Conservation (phyloP, 371 early-diverging fungal genomes). For the Mucor irregularis region DNA sequence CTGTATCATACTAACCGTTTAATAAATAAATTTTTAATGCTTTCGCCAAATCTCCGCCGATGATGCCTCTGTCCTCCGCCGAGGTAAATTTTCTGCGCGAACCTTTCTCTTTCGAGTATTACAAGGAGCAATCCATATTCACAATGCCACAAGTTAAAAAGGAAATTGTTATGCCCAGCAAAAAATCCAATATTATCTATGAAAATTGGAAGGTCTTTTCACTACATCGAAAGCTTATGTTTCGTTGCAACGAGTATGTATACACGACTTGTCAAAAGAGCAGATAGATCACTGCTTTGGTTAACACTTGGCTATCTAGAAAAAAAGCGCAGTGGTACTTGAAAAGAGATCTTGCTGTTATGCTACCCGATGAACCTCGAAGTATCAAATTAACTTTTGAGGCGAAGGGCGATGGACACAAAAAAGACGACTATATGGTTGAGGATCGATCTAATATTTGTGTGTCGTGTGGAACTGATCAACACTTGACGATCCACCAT, state of each 20-base stretch:
- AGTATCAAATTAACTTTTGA: constrained; percentile 56
- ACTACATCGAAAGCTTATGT: constrained; percentile 43
- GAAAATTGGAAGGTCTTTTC: constrained; percentile 57
- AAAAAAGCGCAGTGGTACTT: constrained; percentile 60
- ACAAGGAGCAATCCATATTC: too few relatives aligned
- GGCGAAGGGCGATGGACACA: constrained; percentile 58
- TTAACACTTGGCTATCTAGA: constrained; percentile 8
- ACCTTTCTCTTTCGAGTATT: too few relatives aligned
- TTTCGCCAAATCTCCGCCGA: too few relatives aligned
- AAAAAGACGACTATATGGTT: constrained; percentile 51
- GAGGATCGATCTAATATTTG: constrained; percentile 59
- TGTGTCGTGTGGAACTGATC: constrained; percentile 41
- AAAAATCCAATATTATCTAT: constrained; percentile 34
- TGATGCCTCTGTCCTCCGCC: too few relatives aligned
- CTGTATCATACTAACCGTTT: too few relatives aligned
- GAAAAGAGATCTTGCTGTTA: constrained; percentile 37
- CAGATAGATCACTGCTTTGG: background rate
- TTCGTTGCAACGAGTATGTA: constrained; percentile 47
- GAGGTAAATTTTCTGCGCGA: too few relatives aligned
- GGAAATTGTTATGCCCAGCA: constrained; percentile 33
- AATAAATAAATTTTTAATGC: too few relatives aligned
- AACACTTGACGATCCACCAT: constrained; percentile 54
- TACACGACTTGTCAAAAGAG: background rate
- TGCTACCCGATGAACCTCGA: constrained; percentile 20
- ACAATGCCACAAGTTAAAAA: constrained; percentile 21